Evolutionary conservation across 345 rosid genomes (phyloP).

Genomic region (Erodium maritimum): DNA sequence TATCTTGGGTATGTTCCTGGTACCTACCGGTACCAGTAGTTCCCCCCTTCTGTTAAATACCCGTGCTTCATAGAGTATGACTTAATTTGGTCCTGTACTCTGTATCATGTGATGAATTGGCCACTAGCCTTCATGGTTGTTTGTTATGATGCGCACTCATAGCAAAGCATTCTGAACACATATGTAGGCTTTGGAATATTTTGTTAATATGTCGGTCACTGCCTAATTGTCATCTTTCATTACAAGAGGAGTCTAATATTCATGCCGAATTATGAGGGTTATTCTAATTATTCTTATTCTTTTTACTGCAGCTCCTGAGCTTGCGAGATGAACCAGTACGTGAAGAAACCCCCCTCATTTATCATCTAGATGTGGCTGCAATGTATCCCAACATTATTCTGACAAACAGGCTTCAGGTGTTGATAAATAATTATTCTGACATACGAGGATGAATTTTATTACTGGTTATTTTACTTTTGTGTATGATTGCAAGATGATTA

Average conservation of each 20-base stretch:
- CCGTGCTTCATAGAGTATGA: background rate
- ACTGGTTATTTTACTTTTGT: background rate
- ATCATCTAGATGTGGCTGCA: slow-evolving; percentile 97
- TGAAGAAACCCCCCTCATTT: slow-evolving; percentile 93
- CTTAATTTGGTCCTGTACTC: background rate
- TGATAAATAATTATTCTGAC: slow-evolving; percentile 1
- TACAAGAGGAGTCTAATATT: background rate
- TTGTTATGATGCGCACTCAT: background rate
- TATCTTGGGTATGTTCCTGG: no score
- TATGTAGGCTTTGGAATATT: background rate
- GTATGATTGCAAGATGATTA: background rate
- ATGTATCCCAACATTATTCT: slow-evolving; percentile 98
- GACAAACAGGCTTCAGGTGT: slow-evolving; percentile 96
- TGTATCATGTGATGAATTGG: background rate
- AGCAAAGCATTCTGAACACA: background rate
- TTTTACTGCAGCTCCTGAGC: slow-evolving; percentile 51
- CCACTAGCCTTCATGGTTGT: background rate
- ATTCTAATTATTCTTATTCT: background rate
- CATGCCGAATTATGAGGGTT: background rate
- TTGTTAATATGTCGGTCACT: background rate
- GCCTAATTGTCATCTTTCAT: background rate
- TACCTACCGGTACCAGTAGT: no score
- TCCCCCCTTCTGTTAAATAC: no score
- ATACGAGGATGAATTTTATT: slow-evolving; percentile 1
- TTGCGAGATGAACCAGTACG: slow-evolving; percentile 69